Percentiles rank a stretch among this genome's conserved stretches.
Evolutionary conservation across 495 filamentous ascomycete genomes (phyloP).

Genomic region (Neurospora tetrasperma): DNA sequence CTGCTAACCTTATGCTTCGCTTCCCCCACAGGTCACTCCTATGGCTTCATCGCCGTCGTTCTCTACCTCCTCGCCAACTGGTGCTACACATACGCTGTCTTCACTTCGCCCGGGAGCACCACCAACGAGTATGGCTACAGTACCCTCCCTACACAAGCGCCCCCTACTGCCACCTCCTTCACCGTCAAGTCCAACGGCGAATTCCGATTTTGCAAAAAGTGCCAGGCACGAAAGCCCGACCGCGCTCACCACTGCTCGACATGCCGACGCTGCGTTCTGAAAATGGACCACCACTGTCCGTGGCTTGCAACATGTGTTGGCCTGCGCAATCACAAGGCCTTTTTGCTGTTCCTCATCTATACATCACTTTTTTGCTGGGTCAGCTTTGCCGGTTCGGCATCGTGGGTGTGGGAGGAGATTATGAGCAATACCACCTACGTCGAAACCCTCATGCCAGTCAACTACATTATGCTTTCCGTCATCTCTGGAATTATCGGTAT

Average conservation of each 20-base stretch:
- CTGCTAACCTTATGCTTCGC: neutral
- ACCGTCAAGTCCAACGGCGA: constrained; percentile 87
- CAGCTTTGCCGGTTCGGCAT: constrained; percentile 57
- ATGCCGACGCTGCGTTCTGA: constrained; percentile 85
- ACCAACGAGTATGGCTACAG: constrained; percentile 42
- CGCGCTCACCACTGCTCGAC: constrained; percentile 94
- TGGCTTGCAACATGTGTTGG: constrained; percentile 97
- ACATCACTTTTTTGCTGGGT: constrained; percentile 78
- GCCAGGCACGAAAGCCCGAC: constrained; percentile 84
- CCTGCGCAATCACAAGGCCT: constrained; percentile 88
- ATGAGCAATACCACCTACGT: constrained; percentile 47
- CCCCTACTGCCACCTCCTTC: constrained; percentile 53
- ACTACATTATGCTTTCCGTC: constrained; percentile 78
- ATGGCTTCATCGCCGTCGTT: constrained; percentile 49
- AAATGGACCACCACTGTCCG: constrained; percentile 99
- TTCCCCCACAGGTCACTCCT: constrained; percentile 26
- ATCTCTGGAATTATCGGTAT: constrained; percentile 83
- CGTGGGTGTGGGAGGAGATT: constrained; percentile 77
- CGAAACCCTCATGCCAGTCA: constrained; percentile 74
- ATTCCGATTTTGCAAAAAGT: constrained; percentile 92
- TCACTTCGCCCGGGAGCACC: constrained; percentile 72
- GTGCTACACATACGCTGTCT: constrained; percentile 85
- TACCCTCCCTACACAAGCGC: constrained; percentile 37
- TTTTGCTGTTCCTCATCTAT: constrained; percentile 89
- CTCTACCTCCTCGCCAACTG: constrained; percentile 76